A percentile compares a stretch with the other conserved stretches of the same genome.
Evolutionary conservation across 495 filamentous ascomycete species (phyloP).

Genomic region (Podospora appendiculata): DNA sequence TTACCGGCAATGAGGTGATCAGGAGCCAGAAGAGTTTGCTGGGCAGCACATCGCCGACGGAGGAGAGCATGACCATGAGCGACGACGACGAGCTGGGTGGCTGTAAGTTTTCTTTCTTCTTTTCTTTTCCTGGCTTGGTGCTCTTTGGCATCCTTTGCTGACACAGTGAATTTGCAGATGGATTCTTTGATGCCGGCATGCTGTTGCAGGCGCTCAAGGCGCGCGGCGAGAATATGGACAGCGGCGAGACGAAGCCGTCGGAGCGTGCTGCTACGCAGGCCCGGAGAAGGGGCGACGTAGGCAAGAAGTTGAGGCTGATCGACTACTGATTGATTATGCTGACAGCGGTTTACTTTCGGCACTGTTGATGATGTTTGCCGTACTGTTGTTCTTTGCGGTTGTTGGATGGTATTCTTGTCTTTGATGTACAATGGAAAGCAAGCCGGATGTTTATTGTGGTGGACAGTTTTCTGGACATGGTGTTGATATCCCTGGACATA

Average conservation of each 20-base stretch:
- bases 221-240: constrained; percentile 32
- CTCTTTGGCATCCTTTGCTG: constrained; percentile 3
- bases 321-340: constrained; percentile 48
- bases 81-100: constrained; percentile 89
- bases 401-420: neutral
- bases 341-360: too few species aligned
- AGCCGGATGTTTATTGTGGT: too few species aligned
- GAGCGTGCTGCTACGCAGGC: constrained; percentile 42
- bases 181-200: constrained; percentile 95
- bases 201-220: constrained; percentile 78
- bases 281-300: constrained; percentile 59
- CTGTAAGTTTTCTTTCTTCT: constrained; percentile 54
- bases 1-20: constrained; percentile 36
- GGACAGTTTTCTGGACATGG: too few species aligned
- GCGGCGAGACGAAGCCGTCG: constrained; percentile 32
- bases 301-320: constrained; percentile 68
- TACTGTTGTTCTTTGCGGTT: neutral
- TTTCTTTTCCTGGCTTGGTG: neutral
- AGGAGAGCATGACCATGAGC: constrained; percentile 56
- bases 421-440: neutral
- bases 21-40: constrained; percentile 29
- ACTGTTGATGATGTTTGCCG: too few species aligned
- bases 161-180: constrained; percentile 49
- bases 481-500: too few species aligned
- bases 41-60: constrained; percentile 40